Percentiles rank a stretch among this genome's conserved stretches.
These are phyloP conservation scores for Ilex paraguariensis DNA, from an alignment of 305 asterid species.

Conservation along the genomic window DNA sequence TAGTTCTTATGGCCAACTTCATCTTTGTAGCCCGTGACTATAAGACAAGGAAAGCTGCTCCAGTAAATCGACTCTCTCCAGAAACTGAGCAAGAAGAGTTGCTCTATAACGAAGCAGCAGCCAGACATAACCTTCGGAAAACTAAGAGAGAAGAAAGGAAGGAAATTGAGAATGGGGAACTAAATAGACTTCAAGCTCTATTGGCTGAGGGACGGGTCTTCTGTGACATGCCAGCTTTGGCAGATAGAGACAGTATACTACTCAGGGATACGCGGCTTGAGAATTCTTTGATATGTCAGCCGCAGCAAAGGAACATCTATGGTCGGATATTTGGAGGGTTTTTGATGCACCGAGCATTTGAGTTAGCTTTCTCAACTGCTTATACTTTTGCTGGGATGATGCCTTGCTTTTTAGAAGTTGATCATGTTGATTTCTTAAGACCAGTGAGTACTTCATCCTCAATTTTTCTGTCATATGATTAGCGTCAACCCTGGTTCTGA, in stretches of 20 bases:
- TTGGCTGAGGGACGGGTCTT: conserved; percentile 75
- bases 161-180: conserved; percentile 49
- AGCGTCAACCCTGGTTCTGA: too few species aligned
- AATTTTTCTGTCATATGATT: neutral
- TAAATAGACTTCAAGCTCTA: conserved; percentile 42
- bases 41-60: conserved; percentile 76
- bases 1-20: conserved; percentile 79
- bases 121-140: conserved; percentile 53
- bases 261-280: conserved; percentile 78
- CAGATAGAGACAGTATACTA: conserved; percentile 81
- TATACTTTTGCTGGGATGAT: conserved; percentile 86
- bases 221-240: conserved; percentile 91
- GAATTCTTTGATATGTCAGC: conserved; percentile 84
- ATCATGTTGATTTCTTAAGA: conserved; percentile 81
- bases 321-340: conserved; percentile 92
- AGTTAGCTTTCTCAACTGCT: conserved; percentile 76
- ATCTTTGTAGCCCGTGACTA: conserved; percentile 91
- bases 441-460: conserved; percentile 51
- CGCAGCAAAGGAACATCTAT: conserved; percentile 88
- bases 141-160: conserved; percentile 37
- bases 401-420: conserved; percentile 89
- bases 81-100: conserved; percentile 61
- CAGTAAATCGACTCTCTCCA: conserved; percentile 61
- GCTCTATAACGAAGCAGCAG: conserved; percentile 71
- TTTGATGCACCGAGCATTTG: conserved; percentile 86